phyloP scores from a whole-genome alignment of 352 stramenopile species.

The Phytophthora pseudosyringae region DNA sequence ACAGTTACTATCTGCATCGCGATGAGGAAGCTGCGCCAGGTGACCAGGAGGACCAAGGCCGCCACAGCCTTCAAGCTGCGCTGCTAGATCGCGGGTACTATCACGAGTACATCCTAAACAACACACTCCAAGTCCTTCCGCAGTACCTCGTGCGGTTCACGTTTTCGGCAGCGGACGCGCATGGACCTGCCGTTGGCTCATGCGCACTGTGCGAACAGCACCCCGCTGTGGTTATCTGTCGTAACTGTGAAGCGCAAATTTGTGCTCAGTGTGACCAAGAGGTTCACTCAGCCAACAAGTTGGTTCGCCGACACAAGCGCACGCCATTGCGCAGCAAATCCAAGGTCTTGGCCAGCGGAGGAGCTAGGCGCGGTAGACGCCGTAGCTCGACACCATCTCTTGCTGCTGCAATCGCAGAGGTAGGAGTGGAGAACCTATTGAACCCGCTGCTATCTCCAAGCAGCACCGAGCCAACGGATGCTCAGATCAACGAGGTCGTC shows the following conservation, averaged over 20 bases:
- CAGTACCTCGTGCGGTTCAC: constrained; percentile 77
- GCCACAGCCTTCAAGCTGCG: constrained; percentile 15
- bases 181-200: constrained; percentile 25
- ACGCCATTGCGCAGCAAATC: constrained; percentile 39
- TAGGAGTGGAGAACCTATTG: constrained; percentile 5
- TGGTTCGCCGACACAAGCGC: constrained; percentile 74
- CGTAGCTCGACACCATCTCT: constrained; percentile 48
- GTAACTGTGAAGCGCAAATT: constrained; percentile 71
- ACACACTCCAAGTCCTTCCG: constrained; percentile 67
- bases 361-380: constrained; percentile 34
- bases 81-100: constrained; percentile 53
- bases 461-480: constrained; percentile 20
- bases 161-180: constrained; percentile 41
- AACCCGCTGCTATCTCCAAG: constrained; percentile 6
- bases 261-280: constrained; percentile 70
- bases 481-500: constrained; percentile 44
- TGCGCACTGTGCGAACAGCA: constrained; percentile 77
- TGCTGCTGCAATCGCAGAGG: constrained; percentile 24
- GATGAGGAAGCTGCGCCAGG: constrained; percentile 11
- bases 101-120: constrained; percentile 80
- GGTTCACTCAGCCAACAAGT: constrained; percentile 84
- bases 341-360: constrained; percentile 21
- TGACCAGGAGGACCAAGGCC: constrained; percentile 12
- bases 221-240: constrained; percentile 55
- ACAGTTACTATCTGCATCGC: constrained; percentile 71